A percentile compares a stretch with the other conserved stretches of the same genome.
These are phyloP conservation scores for Hypoxylon trugodes DNA, from an alignment of 495 filamentous ascomycete species.

Conservation along the genomic window DNA sequence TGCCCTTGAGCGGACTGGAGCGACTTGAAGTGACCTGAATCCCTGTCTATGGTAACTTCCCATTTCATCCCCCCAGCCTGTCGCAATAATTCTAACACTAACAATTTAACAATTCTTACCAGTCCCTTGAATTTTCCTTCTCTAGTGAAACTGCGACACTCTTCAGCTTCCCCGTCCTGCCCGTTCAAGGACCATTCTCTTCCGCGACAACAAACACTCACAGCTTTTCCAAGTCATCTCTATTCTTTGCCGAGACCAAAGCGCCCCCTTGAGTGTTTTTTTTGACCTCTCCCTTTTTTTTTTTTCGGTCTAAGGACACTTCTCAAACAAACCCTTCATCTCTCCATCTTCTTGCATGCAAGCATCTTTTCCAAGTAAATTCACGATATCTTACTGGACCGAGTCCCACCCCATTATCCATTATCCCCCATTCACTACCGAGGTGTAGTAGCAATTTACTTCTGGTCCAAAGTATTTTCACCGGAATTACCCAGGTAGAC, in stretches of 20 bases:
- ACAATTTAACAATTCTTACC: background rate
- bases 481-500: background rate
- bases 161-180: background rate
- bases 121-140: conserved; percentile 31
- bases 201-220: conserved; percentile 9
- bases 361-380: conserved; percentile 9
- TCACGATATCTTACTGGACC: conserved; percentile 13
- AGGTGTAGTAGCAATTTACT: too few relatives aligned
- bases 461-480: too few relatives aligned
- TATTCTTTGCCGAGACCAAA: conserved; percentile 1
- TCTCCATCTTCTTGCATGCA: conserved; percentile 9
- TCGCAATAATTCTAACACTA: conserved; percentile 19
- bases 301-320: conserved; percentile 5
- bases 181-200: conserved; percentile 4
- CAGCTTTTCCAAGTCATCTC: too few relatives aligned
- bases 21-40: conserved; percentile 13
- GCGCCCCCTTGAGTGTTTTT: background rate
- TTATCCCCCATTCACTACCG: conserved; percentile 12
- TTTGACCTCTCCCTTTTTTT: background rate
- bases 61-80: conserved; percentile 1
- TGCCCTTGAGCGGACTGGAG: too few relatives aligned
- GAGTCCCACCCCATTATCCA: too few relatives aligned
- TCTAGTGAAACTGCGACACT: conserved; percentile 30
- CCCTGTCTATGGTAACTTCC: background rate
- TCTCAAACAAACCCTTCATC: conserved; percentile 16